Conservation (phyloP, 805 yeast genomes). For the Kuraishia floccosa region DNA sequence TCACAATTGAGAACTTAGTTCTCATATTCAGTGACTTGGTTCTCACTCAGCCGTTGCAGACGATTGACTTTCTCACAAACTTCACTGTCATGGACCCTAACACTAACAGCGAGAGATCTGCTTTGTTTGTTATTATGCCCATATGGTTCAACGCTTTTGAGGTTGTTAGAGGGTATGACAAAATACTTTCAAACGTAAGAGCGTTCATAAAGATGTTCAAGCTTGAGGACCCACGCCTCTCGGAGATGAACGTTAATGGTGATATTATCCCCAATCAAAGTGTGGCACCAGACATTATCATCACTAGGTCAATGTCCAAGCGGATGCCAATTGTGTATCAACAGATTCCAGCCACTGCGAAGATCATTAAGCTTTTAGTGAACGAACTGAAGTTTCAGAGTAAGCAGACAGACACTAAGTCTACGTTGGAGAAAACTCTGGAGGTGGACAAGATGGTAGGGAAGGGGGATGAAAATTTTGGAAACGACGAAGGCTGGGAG, state of each 20-base stretch:
- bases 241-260: conserved; percentile 57
- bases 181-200: conserved; percentile 52
- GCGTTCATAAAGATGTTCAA: conserved; percentile 63
- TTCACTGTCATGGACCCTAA: conserved; percentile 19
- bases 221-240: conserved; percentile 42
- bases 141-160: conserved; percentile 83
- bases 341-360: conserved; percentile 55
- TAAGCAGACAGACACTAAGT: conserved; percentile 35
- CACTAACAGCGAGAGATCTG: conserved; percentile 13
- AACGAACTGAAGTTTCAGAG: conserved; percentile 61
- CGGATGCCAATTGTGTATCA: conserved; percentile 51
- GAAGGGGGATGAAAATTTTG: conserved; percentile 21
- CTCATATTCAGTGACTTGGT: conserved; percentile 68
- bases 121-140: conserved; percentile 48
- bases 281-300: conserved; percentile 43
- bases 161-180: conserved; percentile 66
- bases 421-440: no score
- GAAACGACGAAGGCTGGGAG: conserved; percentile 59
- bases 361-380: conserved; percentile 61
- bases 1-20: conserved; percentile 68
- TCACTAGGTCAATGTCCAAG: conserved; percentile 80
- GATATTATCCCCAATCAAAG: conserved; percentile 49
- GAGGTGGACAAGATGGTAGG: conserved; percentile 2
- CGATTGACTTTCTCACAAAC: conserved; percentile 47
- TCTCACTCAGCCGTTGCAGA: conserved; percentile 46